Conservation (phyloP, 352 stramenopile species). For the Chrysophaeum taylorii region DNA sequence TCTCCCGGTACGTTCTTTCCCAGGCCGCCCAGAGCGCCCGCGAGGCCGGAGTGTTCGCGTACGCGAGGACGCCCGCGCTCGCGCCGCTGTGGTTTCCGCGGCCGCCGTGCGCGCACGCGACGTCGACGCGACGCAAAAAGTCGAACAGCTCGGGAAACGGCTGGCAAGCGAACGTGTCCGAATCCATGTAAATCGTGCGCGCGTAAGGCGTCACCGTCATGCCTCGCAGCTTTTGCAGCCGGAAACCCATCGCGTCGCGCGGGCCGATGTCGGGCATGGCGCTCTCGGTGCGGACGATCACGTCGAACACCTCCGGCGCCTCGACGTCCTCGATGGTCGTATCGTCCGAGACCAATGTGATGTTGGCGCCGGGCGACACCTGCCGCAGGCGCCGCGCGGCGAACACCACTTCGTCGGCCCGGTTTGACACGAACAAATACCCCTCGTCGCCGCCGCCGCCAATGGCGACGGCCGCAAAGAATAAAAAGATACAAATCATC, state of each 20-base stretch:
- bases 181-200: conserved; percentile 1
- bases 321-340: neutral
- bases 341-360: conserved; percentile 1
- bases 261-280: neutral
- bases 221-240: conserved; percentile 4
- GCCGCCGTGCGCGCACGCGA: neutral
- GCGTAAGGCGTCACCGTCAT: neutral
- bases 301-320: neutral
- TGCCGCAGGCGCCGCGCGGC: neutral
- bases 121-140: neutral
- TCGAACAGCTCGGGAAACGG: neutral
- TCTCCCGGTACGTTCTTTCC: neutral
- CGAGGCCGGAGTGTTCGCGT: neutral
- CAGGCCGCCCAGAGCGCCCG: neutral
- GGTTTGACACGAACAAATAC: conserved; percentile 5
- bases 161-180: neutral
- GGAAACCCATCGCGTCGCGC: neutral
- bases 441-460: no score
- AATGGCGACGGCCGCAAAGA: no score
- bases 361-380: neutral
- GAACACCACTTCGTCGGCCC: neutral
- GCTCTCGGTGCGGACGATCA: neutral
- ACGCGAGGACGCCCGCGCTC: neutral
- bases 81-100: conserved; percentile 5
- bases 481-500: no score